A percentile compares a stretch with the other conserved stretches of the same genome.
These are phyloP conservation scores for Tephrocybe sp. DNA, from an alignment of 768 basidiomycete genomes.

Conservation along the genomic window DNA sequence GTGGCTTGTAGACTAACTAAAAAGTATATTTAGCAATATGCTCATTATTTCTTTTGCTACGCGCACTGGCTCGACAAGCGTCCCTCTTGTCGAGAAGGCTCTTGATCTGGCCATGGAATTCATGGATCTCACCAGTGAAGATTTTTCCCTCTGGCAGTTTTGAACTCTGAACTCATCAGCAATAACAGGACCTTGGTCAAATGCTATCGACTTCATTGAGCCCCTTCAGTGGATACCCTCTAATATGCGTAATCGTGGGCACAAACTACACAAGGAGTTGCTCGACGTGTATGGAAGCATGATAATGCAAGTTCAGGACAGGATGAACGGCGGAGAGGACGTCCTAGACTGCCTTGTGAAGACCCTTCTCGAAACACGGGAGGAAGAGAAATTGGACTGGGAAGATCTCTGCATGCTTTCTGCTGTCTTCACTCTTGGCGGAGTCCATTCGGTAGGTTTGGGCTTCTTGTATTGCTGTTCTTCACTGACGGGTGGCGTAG, in stretches of 20 bases:
- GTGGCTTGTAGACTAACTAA: background rate
- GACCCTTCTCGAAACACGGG: slow-evolving; percentile 28
- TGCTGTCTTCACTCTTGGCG: slow-evolving; percentile 40
- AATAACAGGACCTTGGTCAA: slow-evolving; percentile 37
- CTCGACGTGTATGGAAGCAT: slow-evolving; percentile 36
- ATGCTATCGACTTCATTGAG: slow-evolving; percentile 42
- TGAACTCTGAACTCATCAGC: background rate
- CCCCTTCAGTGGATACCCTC: slow-evolving; percentile 39
- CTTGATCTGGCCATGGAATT: slow-evolving; percentile 39
- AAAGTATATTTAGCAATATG: slow-evolving; percentile 43
- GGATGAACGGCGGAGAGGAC: slow-evolving; percentile 32
- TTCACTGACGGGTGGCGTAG: slow-evolving; percentile 11
- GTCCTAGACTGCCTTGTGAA: slow-evolving; percentile 44
- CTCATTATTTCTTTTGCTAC: slow-evolving; percentile 39
- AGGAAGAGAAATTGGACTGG: slow-evolving; percentile 34
- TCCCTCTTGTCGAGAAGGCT: slow-evolving; percentile 33
- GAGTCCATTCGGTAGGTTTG: slow-evolving; percentile 37
- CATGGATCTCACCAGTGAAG: slow-evolving; percentile 30
- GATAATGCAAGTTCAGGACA: slow-evolving; percentile 32
- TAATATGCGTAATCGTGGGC: slow-evolving; percentile 32
- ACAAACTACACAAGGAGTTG: slow-evolving; percentile 34
- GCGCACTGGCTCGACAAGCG: slow-evolving; percentile 36
- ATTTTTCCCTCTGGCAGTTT: slow-evolving; percentile 9
- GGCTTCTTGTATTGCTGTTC: background rate
- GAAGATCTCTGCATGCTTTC: slow-evolving; percentile 38